These are phyloP conservation scores for Penicillium janthinellum DNA, from an alignment of 2,329 filamentous ascomycete species.

Conservation along the genomic window DNA sequence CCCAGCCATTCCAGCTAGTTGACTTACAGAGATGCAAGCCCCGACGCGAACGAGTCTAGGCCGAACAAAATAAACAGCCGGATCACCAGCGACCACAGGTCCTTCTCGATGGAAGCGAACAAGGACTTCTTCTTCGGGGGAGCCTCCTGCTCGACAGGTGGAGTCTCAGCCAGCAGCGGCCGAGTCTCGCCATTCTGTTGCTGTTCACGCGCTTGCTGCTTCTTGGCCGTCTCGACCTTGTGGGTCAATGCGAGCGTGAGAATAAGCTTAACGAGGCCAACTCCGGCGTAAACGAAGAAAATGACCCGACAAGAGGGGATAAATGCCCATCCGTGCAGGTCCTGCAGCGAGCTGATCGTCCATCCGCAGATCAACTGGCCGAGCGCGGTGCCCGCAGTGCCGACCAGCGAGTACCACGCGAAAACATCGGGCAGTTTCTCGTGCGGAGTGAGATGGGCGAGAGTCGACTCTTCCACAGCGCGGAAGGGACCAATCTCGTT, in stretches of 20 bases:
- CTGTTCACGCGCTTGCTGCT: conserved; percentile 22
- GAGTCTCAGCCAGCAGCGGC: conserved; percentile 32
- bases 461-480: conserved; percentile 65
- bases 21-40: conserved; percentile 65
- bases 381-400: conserved; percentile 61
- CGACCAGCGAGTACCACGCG: conserved; percentile 61
- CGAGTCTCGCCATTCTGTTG: conserved; percentile 37
- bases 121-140: conserved; percentile 38
- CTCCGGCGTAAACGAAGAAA: conserved; percentile 59
- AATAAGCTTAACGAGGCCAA: conserved; percentile 61
- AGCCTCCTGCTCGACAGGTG: conserved; percentile 11
- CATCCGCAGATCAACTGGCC: conserved; percentile 64
- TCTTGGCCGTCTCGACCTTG: conserved; percentile 47
- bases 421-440: conserved; percentile 63
- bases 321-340: conserved; percentile 46
- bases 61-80: conserved; percentile 68
- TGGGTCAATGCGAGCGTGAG: conserved; percentile 55
- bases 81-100: conserved; percentile 40
- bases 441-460: conserved; percentile 62
- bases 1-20: neutral
- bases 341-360: conserved; percentile 56
- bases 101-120: conserved; percentile 60
- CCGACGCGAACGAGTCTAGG: conserved; percentile 70
- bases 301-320: conserved; percentile 56
- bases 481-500: conserved; percentile 69